A percentile compares a stretch with the other conserved stretches of the same genome.
Evolutionary conservation across 805 yeast species (phyloP).

Genomic region (Metschnikowia lunata): DNA sequence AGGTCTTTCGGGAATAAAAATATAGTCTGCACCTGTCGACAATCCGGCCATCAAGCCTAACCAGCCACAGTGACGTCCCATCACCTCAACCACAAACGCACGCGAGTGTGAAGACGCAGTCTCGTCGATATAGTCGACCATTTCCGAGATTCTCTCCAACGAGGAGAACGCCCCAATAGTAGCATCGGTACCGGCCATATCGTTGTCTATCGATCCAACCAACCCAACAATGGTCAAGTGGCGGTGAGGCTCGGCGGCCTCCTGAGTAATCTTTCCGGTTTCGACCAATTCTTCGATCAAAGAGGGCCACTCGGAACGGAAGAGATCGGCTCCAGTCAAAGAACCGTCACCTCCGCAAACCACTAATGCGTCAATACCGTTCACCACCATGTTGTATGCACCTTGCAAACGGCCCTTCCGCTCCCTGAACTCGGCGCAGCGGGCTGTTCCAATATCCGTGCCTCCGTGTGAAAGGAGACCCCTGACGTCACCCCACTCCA

Average conservation of each 20-base stretch:
- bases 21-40: slow-evolving; percentile 92
- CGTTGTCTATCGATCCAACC: slow-evolving; percentile 97
- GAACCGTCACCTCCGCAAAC: slow-evolving; percentile 99
- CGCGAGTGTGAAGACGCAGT: slow-evolving; percentile 96
- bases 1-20: slow-evolving; percentile 93
- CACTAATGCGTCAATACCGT: slow-evolving; percentile 90
- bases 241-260: slow-evolving; percentile 57
- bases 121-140: slow-evolving; percentile 95
- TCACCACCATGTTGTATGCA: slow-evolving; percentile 75
- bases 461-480: slow-evolving; percentile 94
- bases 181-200: slow-evolving; percentile 94
- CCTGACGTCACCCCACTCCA: slow-evolving; percentile 92
- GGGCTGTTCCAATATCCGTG: slow-evolving; percentile 93
- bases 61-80: slow-evolving; percentile 99
- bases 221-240: slow-evolving; percentile 85
- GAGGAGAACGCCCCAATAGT: slow-evolving; percentile 97
- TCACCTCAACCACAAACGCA: slow-evolving; percentile 96
- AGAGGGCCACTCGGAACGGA: slow-evolving; percentile 93
- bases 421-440: slow-evolving; percentile 82
- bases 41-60: slow-evolving; percentile 95
- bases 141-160: slow-evolving; percentile 85
- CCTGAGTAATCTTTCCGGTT: slow-evolving; percentile 52
- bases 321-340: slow-evolving; percentile 92
- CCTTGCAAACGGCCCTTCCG: slow-evolving; percentile 79
- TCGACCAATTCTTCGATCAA: slow-evolving; percentile 67